These are phyloP conservation scores for Lentinula boryana DNA, from an alignment of 768 basidiomycete genomes.

Conservation along the genomic window DNA sequence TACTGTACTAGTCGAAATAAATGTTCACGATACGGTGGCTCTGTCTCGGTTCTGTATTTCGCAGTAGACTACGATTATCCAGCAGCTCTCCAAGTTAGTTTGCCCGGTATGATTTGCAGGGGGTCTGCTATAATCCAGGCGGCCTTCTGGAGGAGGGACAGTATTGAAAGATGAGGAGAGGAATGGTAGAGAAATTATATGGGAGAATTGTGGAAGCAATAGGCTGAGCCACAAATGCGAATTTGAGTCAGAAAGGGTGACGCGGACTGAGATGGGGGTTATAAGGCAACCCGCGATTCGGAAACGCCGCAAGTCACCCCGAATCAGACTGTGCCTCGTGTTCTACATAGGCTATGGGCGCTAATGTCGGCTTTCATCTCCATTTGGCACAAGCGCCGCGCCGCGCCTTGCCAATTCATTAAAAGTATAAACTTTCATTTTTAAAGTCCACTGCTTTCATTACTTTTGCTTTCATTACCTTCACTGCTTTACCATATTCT, in stretches of 20 bases:
- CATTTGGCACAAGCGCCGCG: background rate
- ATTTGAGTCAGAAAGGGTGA: background rate
- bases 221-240: background rate
- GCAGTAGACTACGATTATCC: background rate
- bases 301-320: background rate
- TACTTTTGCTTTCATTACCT: background rate
- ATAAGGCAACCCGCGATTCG: background rate
- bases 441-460: background rate
- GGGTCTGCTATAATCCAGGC: background rate
- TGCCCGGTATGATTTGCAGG: background rate
- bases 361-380: background rate
- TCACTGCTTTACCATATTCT: background rate
- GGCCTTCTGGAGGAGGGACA: background rate
- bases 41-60: background rate
- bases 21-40: background rate
- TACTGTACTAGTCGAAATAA: constrained; percentile 16
- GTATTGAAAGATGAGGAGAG: background rate
- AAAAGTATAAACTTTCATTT: background rate
- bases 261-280: background rate
- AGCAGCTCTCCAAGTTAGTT: background rate
- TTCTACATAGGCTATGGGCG: background rate
- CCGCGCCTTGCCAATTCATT: background rate
- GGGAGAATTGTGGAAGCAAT: background rate
- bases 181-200: background rate
- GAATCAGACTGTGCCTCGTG: background rate